Evolutionary conservation across 768 basidiomycete species (phyloP).

Genomic region (Cyathus striatus): DNA sequence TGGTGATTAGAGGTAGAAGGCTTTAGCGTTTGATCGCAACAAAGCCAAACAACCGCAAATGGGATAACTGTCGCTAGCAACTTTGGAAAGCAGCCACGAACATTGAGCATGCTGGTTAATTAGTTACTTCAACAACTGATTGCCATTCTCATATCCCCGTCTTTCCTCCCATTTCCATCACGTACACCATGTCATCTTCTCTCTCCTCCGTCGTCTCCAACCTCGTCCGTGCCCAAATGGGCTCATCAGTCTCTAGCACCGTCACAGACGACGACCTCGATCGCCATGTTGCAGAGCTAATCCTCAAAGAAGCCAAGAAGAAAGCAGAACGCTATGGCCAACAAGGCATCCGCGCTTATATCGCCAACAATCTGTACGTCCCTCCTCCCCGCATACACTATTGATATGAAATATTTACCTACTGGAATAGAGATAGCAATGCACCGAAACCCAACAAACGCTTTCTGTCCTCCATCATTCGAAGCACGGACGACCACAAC

Average conservation of each 20-base stretch:
- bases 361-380: slow-evolving; percentile 47
- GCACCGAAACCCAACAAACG: slow-evolving; percentile 81
- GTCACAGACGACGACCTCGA: slow-evolving; percentile 86
- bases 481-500: slow-evolving; percentile 95
- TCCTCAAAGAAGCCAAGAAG: slow-evolving; percentile 89
- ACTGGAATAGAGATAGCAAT: slow-evolving; percentile 60
- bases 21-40: no score
- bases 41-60: no score
- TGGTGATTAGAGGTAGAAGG: no score
- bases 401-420: neutral
- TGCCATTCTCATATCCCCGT: no score
- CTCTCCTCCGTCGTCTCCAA: slow-evolving; percentile 82
- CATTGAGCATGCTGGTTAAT: no score
- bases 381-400: neutral
- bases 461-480: slow-evolving; percentile 80
- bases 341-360: slow-evolving; percentile 75
- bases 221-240: slow-evolving; percentile 77
- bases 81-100: no score
- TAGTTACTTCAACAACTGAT: no score
- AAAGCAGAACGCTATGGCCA: slow-evolving; percentile 78
- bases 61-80: no score
- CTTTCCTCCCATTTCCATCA: no score
- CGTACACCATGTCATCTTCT: slow-evolving; percentile 48
- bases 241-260: slow-evolving; percentile 47
- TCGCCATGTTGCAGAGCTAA: slow-evolving; percentile 84